Percentiles rank a stretch among this genome's conserved stretches.
These are phyloP conservation scores for Marasmius fiardii DNA, from an alignment of 1,284 basidiomycete genomes.

Conservation along the genomic window DNA sequence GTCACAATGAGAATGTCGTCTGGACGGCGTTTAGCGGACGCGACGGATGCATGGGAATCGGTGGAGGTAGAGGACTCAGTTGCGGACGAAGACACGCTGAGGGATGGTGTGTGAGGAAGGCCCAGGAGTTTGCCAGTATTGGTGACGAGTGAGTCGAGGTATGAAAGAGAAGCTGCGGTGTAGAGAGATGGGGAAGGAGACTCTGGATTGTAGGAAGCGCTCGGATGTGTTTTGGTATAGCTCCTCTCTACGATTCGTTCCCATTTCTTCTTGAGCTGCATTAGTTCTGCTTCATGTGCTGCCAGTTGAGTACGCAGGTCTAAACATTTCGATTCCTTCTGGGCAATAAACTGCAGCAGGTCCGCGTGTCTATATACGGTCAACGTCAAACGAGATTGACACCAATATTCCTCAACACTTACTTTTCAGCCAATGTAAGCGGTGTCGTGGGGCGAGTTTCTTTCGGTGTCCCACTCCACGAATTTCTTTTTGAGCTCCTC, in stretches of 20 bases:
- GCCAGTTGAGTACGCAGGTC: conserved; percentile 72
- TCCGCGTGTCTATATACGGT: conserved; percentile 61
- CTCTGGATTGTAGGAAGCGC: neutral
- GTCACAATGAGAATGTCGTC: conserved; percentile 10
- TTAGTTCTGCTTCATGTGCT: conserved; percentile 66
- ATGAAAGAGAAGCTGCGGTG: conserved; percentile 12
- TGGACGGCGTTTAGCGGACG: conserved; percentile 6
- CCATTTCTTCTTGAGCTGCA: conserved; percentile 68
- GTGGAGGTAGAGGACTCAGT: neutral
- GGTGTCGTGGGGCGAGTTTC: conserved; percentile 31
- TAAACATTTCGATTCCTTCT: conserved; percentile 78
- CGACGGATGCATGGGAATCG: neutral
- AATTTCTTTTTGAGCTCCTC: neutral
- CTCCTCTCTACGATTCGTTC: conserved; percentile 69
- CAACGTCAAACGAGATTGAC: neutral
- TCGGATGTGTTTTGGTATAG: conserved; percentile 30
- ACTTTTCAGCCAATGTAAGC: conserved; percentile 64
- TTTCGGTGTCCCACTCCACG: neutral
- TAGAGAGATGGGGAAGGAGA: conserved; percentile 3
- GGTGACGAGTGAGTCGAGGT: conserved; percentile 11
- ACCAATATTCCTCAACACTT: conserved; percentile 9
- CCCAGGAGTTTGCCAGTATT: conserved; percentile 1
- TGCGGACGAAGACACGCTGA: neutral
- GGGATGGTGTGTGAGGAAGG: neutral
- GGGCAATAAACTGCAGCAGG: conserved; percentile 72